Evolutionary conservation across 2,329 filamentous ascomycete species (phyloP).

Genomic region (Ceratocystis cubensis): DNA sequence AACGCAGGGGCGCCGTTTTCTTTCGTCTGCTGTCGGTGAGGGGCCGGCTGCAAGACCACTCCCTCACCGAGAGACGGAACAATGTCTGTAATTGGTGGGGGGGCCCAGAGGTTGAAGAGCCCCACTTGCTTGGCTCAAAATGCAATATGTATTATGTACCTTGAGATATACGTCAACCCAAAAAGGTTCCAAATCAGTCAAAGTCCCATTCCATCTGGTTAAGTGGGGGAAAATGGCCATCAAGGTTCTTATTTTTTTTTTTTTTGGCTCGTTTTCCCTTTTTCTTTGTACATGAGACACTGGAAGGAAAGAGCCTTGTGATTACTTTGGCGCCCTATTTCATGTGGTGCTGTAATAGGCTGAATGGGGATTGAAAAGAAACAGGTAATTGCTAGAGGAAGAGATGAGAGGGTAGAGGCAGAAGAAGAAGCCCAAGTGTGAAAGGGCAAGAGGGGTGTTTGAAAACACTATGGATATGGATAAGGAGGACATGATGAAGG

Average conservation of each 20-base stretch:
- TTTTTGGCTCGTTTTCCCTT: constrained; percentile 3
- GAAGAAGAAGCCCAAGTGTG: background rate
- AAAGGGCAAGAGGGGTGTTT: background rate
- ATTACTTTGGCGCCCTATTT: background rate
- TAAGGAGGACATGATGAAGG: background rate
- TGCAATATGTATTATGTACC: background rate
- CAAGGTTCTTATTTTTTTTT: constrained; percentile 16
- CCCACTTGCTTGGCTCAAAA: constrained; percentile 7
- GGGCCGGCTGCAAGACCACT: background rate
- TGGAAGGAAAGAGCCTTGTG: background rate
- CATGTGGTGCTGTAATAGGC: background rate
- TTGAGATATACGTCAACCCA: constrained; percentile 9
- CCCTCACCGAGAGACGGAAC: constrained; percentile 6
- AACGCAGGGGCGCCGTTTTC: background rate
- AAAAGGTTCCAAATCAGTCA: constrained; percentile 7
- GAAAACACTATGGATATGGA: background rate
- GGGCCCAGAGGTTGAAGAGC: background rate
- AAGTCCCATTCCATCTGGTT: constrained; percentile 14
- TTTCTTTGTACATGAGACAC: constrained; percentile 1
- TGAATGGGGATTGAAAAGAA: background rate
- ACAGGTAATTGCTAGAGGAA: background rate
- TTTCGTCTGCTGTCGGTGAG: background rate
- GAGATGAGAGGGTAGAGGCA: background rate
- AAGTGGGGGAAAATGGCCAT: constrained; percentile 15
- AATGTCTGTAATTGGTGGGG: background rate